These are phyloP conservation scores for Syzygium aromaticum DNA, from an alignment of 345 rosid genomes.

Conservation along the genomic window DNA sequence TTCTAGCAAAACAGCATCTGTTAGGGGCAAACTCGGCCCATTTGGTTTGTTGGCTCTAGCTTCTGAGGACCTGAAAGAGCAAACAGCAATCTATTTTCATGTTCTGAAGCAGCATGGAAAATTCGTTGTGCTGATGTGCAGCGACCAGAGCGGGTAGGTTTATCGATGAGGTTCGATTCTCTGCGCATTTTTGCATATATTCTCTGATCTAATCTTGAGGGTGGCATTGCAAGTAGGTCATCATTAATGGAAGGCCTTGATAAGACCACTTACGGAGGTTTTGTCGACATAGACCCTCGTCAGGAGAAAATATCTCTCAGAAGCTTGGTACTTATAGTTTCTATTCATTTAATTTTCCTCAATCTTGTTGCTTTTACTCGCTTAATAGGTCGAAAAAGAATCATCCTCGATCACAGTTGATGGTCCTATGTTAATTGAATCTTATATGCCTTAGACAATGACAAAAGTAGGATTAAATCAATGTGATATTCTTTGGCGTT, in stretches of 20 bases:
- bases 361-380: neutral
- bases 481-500: neutral
- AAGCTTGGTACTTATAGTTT: slow-evolving; percentile 32
- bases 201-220: neutral
- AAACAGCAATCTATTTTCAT: slow-evolving; percentile 54
- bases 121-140: slow-evolving; percentile 45
- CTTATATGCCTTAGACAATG: neutral
- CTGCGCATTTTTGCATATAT: neutral
- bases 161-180: neutral
- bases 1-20: slow-evolving; percentile 18
- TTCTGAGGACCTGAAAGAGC: slow-evolving; percentile 37
- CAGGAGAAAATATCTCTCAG: slow-evolving; percentile 39
- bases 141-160: slow-evolving; percentile 42
- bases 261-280: slow-evolving; percentile 30
- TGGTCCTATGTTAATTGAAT: neutral
- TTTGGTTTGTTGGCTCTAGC: slow-evolving; percentile 60
- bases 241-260: slow-evolving; percentile 20
- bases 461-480: neutral
- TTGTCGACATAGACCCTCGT: slow-evolving; percentile 30
- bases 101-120: slow-evolving; percentile 23
- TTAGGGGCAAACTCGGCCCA: slow-evolving; percentile 39
- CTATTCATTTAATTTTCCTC: neutral
- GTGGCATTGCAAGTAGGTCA: slow-evolving; percentile 24
- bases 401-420: neutral
- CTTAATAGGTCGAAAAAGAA: neutral